These are phyloP conservation scores for Solidago caesia DNA, from an alignment of 129 eudicot species.

Conservation along the genomic window DNA sequence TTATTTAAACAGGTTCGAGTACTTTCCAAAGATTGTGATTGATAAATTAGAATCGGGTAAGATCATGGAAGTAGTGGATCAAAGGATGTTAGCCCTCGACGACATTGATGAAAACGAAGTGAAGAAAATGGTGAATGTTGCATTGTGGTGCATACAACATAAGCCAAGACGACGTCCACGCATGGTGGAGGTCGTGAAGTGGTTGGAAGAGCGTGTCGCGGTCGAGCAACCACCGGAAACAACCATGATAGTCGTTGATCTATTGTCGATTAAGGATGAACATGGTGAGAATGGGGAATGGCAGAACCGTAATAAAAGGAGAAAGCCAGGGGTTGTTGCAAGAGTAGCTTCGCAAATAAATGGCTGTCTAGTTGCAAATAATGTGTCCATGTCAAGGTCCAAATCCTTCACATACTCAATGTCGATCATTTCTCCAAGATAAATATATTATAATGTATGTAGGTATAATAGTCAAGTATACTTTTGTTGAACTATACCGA, in stretches of 20 bases:
- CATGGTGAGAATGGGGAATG: slow-evolving; percentile 18
- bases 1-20: slow-evolving; percentile 27
- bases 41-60: slow-evolving; percentile 56
- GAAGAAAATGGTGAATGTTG: slow-evolving; percentile 51
- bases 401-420: slow-evolving; percentile 44
- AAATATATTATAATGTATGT: slow-evolving; percentile 3
- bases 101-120: slow-evolving; percentile 49
- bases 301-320: slow-evolving; percentile 36
- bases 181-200: slow-evolving; percentile 74
- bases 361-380: slow-evolving; percentile 13
- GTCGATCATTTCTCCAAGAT: slow-evolving; percentile 58
- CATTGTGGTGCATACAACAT: slow-evolving; percentile 87
- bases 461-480: background rate
- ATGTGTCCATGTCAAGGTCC: slow-evolving; percentile 18
- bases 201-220: slow-evolving; percentile 63
- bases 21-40: slow-evolving; percentile 58
- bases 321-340: slow-evolving; percentile 40
- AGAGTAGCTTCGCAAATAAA: slow-evolving; percentile 32
- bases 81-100: slow-evolving; percentile 40
- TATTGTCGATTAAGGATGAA: slow-evolving; percentile 38
- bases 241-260: slow-evolving; percentile 61
- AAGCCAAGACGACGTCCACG: slow-evolving; percentile 62
- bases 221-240: slow-evolving; percentile 82
- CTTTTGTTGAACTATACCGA: background rate
- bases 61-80: slow-evolving; percentile 68